Conservation (phyloP, 1,284 basidiomycete species). For the Ustilago loliicola region DNA sequence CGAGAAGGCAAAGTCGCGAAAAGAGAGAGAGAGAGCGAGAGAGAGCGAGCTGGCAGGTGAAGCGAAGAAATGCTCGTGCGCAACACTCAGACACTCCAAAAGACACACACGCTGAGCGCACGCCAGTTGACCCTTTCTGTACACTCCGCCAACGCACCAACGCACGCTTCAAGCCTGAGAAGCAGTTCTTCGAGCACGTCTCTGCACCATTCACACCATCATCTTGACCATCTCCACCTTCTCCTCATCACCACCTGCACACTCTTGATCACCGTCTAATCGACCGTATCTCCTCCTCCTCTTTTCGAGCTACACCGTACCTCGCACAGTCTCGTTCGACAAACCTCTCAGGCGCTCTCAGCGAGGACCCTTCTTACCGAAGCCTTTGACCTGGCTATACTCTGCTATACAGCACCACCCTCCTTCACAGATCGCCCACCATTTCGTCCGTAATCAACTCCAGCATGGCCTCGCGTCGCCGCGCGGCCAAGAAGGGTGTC, state of each 20-base stretch:
- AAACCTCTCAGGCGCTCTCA: neutral
- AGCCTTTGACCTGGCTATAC: conserved; percentile 7
- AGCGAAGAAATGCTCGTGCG: conserved; percentile 35
- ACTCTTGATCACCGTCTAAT: neutral
- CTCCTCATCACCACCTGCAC: conserved; percentile 1
- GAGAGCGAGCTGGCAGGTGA: neutral
- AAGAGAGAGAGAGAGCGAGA: neutral
- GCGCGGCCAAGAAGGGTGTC: conserved; percentile 70
- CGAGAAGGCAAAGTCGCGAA: neutral
- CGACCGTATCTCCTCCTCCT: neutral
- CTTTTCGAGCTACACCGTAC: neutral
- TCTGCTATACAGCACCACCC: neutral
- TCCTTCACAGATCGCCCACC: conserved; percentile 14
- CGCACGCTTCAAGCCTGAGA: neutral
- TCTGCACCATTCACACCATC: conserved; percentile 7
- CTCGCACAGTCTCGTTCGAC: conserved; percentile 1
- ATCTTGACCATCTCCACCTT: conserved; percentile 3
- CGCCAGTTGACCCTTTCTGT: neutral
- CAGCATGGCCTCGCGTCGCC: conserved; percentile 62
- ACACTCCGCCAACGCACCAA: neutral
- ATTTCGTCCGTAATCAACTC: conserved; percentile 49
- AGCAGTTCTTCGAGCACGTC: conserved; percentile 3
- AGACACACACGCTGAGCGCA: neutral
- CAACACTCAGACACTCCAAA: conserved; percentile 39
- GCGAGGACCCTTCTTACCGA: conserved; percentile 2